These are phyloP conservation scores for Pyrus hybrid DNA, from an alignment of 331 rosid species.

Conservation along the genomic window DNA sequence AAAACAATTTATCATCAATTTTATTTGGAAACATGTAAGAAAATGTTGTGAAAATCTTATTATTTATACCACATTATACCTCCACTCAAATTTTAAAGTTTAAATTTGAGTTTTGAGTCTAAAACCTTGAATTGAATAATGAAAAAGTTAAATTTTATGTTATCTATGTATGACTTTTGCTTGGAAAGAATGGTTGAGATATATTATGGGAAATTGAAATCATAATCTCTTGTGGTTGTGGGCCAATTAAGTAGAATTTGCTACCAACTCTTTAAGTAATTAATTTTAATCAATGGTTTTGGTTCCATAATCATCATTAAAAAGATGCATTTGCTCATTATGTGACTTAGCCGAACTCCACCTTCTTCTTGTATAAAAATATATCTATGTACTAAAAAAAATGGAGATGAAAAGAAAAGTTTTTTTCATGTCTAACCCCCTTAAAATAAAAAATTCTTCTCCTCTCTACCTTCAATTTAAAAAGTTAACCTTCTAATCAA, in stretches of 20 bases:
- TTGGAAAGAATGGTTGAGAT: neutral
- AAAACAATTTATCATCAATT: no score
- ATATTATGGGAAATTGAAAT: neutral
- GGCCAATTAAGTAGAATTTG: neutral
- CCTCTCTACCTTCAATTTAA: no score
- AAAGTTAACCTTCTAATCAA: no score
- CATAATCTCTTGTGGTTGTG: neutral
- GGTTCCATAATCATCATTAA: neutral
- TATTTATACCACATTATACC: neutral
- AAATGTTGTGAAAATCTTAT: no score
- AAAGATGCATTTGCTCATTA: neutral
- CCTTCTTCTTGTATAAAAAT: no score
- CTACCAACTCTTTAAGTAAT: neutral
- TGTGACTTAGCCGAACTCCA: no score
- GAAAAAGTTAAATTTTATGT: neutral
- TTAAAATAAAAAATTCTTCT: no score
- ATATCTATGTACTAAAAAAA: no score
- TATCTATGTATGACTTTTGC: neutral
- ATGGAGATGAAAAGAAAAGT: no score
- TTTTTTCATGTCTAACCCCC: no score
- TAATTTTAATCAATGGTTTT: neutral
- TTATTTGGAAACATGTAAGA: no score
- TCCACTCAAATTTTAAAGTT: neutral
- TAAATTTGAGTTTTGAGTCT: neutral
- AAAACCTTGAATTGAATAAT: neutral